phyloP scores from a whole-genome alignment of 129 eudicot species.

The Chrysanthemum makinoi region DNA sequence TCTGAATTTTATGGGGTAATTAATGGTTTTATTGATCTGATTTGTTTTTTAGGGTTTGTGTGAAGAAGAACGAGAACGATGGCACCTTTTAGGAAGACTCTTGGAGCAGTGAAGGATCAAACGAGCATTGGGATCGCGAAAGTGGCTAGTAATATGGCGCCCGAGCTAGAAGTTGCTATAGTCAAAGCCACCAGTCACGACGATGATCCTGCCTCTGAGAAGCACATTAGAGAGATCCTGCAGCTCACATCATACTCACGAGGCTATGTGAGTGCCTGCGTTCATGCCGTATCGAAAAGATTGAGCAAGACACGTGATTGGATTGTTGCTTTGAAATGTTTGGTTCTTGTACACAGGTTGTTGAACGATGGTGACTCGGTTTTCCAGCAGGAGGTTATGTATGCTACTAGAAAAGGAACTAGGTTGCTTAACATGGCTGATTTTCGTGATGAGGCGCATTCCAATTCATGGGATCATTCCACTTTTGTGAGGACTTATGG shows the following conservation, averaged over 20 bases:
- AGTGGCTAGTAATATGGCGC: constrained; percentile 37
- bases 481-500: constrained; percentile 77
- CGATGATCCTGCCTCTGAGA: constrained; percentile 74
- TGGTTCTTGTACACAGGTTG: constrained; percentile 55
- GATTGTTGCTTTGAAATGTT: constrained; percentile 72
- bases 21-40: no score
- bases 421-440: constrained; percentile 31
- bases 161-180: constrained; percentile 52
- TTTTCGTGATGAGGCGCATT: constrained; percentile 49
- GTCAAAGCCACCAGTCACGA: constrained; percentile 37
- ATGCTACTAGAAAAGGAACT: constrained; percentile 68
- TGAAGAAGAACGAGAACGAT: constrained; percentile 16
- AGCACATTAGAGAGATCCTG: constrained; percentile 55
- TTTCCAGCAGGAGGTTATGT: constrained; percentile 51
- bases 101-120: constrained; percentile 60
- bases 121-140: constrained; percentile 36
- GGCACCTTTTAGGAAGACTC: constrained; percentile 59
- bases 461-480: constrained; percentile 81
- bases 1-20: no score
- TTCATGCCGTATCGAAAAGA: constrained; percentile 45
- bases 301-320: constrained; percentile 75
- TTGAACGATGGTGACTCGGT: constrained; percentile 59
- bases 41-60: constrained; percentile 3
- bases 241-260: constrained; percentile 57
- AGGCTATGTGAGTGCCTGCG: constrained; percentile 61